These are phyloP conservation scores for Rhynchosporium agropyri DNA, from an alignment of 2,329 filamentous ascomycete species.

Conservation along the genomic window DNA sequence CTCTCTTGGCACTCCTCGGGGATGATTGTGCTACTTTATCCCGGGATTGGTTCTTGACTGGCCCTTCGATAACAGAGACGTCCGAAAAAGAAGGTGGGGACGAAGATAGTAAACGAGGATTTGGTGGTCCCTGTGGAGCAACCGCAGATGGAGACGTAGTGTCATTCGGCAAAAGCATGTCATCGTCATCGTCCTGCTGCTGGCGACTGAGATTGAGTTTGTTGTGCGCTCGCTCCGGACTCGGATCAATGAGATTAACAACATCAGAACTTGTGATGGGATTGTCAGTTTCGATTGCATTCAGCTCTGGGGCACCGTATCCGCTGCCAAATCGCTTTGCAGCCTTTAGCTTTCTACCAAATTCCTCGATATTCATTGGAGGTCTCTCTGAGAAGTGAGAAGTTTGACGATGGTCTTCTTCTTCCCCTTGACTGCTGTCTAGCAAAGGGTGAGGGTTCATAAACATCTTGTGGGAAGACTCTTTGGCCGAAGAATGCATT, in stretches of 20 bases:
- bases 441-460: not conserved
- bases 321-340: not conserved
- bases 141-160: too few relatives aligned
- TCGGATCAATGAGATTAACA: not conserved
- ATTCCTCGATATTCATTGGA: too few relatives aligned
- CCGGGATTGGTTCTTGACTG: not conserved
- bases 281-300: not conserved
- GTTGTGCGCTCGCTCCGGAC: not conserved
- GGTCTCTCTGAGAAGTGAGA: not conserved
- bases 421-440: slow-evolving; percentile 6
- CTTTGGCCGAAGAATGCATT: not conserved
- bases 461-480: not conserved
- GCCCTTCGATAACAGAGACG: not conserved
- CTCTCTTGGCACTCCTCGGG: not conserved
- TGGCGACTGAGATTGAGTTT: not conserved
- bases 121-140: not conserved
- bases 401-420: not conserved
- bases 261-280: not conserved
- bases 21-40: not conserved
- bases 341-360: not conserved
- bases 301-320: not conserved
- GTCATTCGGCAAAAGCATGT: slow-evolving; percentile 10
- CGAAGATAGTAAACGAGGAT: not conserved
- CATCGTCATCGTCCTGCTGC: slow-evolving; percentile 12
- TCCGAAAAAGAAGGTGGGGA: not conserved